These are phyloP conservation scores for Plantago rigida DNA, from an alignment of 305 asterid species.

Conservation along the genomic window DNA sequence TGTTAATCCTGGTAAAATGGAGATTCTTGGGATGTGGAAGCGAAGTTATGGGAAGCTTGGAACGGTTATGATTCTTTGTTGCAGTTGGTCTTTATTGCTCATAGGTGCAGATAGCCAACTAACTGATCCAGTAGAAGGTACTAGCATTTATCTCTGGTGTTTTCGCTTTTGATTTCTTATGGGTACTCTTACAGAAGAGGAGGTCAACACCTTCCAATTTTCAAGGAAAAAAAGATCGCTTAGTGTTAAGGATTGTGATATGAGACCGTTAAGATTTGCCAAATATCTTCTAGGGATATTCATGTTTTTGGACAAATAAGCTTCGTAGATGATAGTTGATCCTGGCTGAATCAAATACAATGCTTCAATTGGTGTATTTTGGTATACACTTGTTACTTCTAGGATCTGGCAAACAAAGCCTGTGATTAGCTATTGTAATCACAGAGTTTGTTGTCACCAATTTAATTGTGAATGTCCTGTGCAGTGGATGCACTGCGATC, in stretches of 20 bases:
- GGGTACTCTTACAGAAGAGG: neutral
- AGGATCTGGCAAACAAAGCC: neutral
- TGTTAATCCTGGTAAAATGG: slow-evolving; percentile 26
- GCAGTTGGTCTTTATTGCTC: slow-evolving; percentile 49
- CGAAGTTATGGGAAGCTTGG: slow-evolving; percentile 30
- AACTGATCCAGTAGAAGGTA: slow-evolving; percentile 57
- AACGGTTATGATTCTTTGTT: slow-evolving; percentile 37
- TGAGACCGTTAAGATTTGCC: no score
- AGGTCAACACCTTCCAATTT: no score
- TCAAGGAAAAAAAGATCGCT: no score
- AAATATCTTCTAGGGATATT: no score
- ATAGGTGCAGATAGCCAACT: slow-evolving; percentile 30
- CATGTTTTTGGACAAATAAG: no score
- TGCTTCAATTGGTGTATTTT: neutral
- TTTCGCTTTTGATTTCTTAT: slow-evolving; percentile 14
- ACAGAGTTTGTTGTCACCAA: slow-evolving; percentile 6
- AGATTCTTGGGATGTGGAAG: slow-evolving; percentile 28
- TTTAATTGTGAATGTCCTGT: slow-evolving; percentile 23
- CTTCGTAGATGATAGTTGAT: no score
- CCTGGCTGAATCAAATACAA: no score
- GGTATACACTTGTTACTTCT: neutral
- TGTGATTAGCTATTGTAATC: neutral
- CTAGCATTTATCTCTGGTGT: slow-evolving; percentile 9
- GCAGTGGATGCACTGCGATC: slow-evolving; percentile 69
- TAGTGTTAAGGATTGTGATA: no score